These are phyloP conservation scores for Verticillium isaacii DNA, from an alignment of 2,329 filamentous ascomycete species.

Conservation along the genomic window DNA sequence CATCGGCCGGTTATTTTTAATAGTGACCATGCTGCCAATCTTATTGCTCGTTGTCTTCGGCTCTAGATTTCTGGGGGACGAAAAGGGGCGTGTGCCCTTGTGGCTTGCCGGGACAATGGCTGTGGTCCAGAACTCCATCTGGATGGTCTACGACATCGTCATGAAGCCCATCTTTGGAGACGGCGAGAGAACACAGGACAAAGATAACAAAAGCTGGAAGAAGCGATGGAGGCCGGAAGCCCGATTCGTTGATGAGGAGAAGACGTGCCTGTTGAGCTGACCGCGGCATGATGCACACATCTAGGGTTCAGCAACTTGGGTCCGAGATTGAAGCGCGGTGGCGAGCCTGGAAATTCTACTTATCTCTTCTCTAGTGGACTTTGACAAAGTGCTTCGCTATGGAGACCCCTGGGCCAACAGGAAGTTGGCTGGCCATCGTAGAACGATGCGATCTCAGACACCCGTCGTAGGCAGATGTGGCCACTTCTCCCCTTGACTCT, in stretches of 20 bases:
- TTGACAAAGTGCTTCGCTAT: neutral
- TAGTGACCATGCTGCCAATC: conserved; percentile 38
- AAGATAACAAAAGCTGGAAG: conserved; percentile 10
- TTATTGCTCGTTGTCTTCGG: conserved; percentile 22
- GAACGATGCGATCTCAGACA: no score
- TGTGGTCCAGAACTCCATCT: conserved; percentile 36
- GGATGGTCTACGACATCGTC: conserved; percentile 39
- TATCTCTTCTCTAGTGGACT: neutral
- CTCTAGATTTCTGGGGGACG: conserved; percentile 50
- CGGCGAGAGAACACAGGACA: conserved; percentile 62
- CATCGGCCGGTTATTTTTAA: conserved; percentile 57
- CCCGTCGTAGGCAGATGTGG: no score
- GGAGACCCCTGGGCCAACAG: no score
- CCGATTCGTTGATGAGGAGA: conserved; percentile 2
- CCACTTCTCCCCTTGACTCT: no score
- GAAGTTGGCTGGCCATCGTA: no score
- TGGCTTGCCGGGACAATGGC: conserved; percentile 63
- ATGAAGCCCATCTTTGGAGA: conserved; percentile 70
- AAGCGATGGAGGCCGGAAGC: conserved; percentile 3
- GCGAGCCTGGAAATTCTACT: neutral
- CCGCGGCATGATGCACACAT: neutral
- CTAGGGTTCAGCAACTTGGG: neutral
- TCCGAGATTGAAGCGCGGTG: neutral
- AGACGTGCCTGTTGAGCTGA: neutral
- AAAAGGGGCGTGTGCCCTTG: conserved; percentile 60